Evolutionary conservation across 495 filamentous ascomycete genomes (phyloP), one percentile per base, ranked within the genome.

Genomic region (Friedmanniomyces endolithicus): DNA sequence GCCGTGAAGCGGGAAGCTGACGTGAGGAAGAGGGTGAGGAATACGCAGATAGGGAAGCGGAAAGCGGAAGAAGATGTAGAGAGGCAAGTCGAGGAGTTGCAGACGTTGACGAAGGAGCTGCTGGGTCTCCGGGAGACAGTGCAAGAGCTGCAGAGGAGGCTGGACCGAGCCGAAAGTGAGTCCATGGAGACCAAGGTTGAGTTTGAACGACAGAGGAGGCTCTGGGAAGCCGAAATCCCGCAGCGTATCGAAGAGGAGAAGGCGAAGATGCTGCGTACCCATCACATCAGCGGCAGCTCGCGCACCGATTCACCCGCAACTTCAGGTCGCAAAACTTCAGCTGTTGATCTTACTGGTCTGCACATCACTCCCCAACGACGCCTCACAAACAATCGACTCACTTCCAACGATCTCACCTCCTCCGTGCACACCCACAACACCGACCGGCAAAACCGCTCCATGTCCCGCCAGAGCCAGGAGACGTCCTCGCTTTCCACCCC

Each of bases 1-100:
- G 73, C 84, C 24, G 70, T 79, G n/a, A 82, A 82, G 58, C 82
- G 85, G 56, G 94, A 99, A 70, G 80, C 75, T 3, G 94, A 97
- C 19, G 75, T 90, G 62, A 74, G 94, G 55, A 80, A 81, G 61
- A 95, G 92, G 71, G 83, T 88, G 50, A 78, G 94, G 46, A 92
- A 97, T 64, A 73, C 81, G 60, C 85, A 83, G 51, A 71, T 78
- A 16, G 90, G 86, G 63, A 76, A 76, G 4, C 88, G 86, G 67
- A 79, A 79, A 35, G 68, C 84, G 11, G 90, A 96, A 62, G 86
- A 95, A 57, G 87, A 95, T 46, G 70, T 94, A 12, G 90, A 95
- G 62, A 77, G 74, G 52, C 72, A 81, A 22, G 80, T 76, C 60
- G 80, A 81, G 37, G 76, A 76, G 29, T 73, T 85, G 50, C 77